These are phyloP conservation scores for Karstenula rhodostoma DNA, from an alignment of 2,329 filamentous ascomycete genomes.

Conservation along the genomic window DNA sequence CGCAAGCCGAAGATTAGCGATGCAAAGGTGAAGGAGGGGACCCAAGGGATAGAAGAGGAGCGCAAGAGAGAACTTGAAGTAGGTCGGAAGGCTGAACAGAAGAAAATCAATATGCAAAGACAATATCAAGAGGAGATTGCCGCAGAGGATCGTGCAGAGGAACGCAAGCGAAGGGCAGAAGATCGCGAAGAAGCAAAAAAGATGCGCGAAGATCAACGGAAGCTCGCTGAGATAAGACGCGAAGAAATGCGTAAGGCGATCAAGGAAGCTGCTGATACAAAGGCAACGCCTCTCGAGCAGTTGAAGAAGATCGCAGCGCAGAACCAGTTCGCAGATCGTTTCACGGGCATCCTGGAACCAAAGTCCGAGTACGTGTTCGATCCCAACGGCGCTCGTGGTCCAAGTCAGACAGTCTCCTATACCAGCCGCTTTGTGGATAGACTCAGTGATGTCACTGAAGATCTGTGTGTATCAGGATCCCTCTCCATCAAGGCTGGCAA, in stretches of 20 bases:
- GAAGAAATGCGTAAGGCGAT: not conserved
- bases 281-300: not conserved
- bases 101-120: not conserved
- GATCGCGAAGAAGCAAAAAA: not conserved
- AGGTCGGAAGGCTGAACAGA: not conserved
- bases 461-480: constrained; percentile 18
- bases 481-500: constrained; percentile 22
- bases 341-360: not conserved
- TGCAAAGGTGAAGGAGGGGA: not conserved
- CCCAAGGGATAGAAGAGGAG: not conserved
- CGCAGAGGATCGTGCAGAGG: not conserved
- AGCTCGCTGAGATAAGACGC: not conserved
- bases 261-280: not conserved
- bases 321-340: not conserved
- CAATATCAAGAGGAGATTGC: not conserved
- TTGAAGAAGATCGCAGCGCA: not conserved
- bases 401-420: constrained; percentile 27
- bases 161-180: not conserved
- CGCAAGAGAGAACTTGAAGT: not conserved
- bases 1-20: not conserved
- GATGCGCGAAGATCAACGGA: not conserved
- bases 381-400: constrained; percentile 1
- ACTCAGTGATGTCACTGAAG: constrained; percentile 28
- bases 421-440: constrained; percentile 27
- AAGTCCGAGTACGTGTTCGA: constrained; percentile 13